phyloP scores from a whole-genome alignment of 2,329 filamentous ascomycete genomes.

The Lasiodiplodia sp. region DNA sequence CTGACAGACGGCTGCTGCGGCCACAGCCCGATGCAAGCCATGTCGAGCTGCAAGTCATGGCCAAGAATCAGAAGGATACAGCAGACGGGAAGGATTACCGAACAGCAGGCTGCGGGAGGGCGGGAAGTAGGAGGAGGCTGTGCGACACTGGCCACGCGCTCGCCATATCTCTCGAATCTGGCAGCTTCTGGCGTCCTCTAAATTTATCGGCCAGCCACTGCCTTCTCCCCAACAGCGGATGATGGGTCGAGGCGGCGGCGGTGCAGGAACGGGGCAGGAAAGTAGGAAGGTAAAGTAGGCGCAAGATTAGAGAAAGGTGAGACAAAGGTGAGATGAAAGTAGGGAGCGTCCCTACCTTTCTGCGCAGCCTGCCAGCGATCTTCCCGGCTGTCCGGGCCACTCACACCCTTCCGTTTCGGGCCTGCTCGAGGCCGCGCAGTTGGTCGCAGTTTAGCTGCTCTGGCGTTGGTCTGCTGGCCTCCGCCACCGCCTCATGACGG shows the following conservation, averaged over 20 bases:
- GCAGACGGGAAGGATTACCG: constrained; percentile 8
- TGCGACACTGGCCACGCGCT: constrained; percentile 20
- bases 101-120: background rate
- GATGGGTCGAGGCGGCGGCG: constrained; percentile 7
- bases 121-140: constrained; percentile 19
- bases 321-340: constrained; percentile 17
- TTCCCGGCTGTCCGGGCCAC: background rate
- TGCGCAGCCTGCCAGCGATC: background rate
- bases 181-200: background rate
- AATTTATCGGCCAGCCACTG: constrained; percentile 4
- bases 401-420: background rate
- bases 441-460: background rate
- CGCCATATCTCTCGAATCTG: background rate
- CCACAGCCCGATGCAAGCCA: constrained; percentile 10
- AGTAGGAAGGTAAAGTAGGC: constrained; percentile 3
- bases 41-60: constrained; percentile 15
- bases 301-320: background rate
- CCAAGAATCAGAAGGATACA: constrained; percentile 19
- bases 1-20: constrained; percentile 2
- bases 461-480: constrained; percentile 11
- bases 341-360: constrained; percentile 24
- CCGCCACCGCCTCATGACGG: constrained; percentile 13
- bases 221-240: background rate
- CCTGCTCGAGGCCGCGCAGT: background rate
- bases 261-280: constrained; percentile 5